Percentiles rank a stretch among this genome's conserved stretches.
Conservation (phyloP, 805 yeast genomes). For the Sungouiella thailandica region DNA sequence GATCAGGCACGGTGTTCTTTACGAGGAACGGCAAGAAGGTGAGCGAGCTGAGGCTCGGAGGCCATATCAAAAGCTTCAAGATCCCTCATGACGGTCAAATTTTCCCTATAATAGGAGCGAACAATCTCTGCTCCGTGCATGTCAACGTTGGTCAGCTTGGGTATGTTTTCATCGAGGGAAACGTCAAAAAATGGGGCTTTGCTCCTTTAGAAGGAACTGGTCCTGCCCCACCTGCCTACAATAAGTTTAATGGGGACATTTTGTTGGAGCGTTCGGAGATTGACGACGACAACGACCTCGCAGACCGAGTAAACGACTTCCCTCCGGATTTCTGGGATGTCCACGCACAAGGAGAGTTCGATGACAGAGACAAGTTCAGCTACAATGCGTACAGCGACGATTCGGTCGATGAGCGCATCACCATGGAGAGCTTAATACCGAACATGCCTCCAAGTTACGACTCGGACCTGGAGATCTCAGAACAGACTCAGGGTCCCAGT, state of each 20-base stretch:
- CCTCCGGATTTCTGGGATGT: conserved; percentile 51
- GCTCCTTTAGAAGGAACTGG: conserved; percentile 87
- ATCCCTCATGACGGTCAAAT: conserved; percentile 43
- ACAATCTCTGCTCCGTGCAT: conserved; percentile 74
- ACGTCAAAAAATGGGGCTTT: conserved; percentile 92
- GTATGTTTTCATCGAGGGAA: conserved; percentile 85
- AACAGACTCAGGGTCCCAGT: not conserved
- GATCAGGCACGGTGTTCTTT: conserved; percentile 84
- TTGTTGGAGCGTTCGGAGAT: conserved; percentile 62
- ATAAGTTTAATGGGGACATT: conserved; percentile 71
- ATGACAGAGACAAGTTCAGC: conserved; percentile 26
- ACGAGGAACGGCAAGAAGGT: conserved; percentile 92
- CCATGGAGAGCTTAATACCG: conserved; percentile 35
- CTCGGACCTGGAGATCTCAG: not conserved
- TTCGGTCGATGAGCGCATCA: conserved; percentile 37
- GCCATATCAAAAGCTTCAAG: conserved; percentile 69
- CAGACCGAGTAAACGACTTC: conserved; percentile 43
- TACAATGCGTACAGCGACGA: conserved; percentile 39
- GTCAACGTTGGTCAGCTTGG: conserved; percentile 89
- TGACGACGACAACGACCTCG: conserved; percentile 45
- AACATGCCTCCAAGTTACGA: conserved; percentile 36
- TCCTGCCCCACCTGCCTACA: conserved; percentile 93
- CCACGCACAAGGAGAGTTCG: conserved; percentile 6
- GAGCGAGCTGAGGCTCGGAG: conserved; percentile 75
- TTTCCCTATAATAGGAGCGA: conserved; percentile 88